A percentile compares a stretch with the other conserved stretches of the same genome.
Evolutionary conservation across 2,329 filamentous ascomycete genomes (phyloP).

Genomic region (Colletotrichum coccodes): DNA sequence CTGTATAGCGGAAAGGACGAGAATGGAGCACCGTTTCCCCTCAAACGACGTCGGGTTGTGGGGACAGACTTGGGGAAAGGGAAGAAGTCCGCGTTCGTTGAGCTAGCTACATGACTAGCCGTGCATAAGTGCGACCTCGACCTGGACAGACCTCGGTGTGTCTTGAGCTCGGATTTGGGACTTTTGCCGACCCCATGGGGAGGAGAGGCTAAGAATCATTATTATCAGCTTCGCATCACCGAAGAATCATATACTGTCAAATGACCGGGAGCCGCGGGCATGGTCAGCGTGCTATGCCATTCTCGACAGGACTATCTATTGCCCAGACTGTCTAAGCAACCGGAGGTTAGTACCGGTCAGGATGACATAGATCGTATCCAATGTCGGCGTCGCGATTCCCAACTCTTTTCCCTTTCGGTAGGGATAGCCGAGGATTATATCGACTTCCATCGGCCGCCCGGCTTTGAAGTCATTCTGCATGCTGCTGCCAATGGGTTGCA

Average conservation of each 20-base stretch:
- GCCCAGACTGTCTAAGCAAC: constrained; percentile 14
- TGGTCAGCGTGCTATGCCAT: background rate
- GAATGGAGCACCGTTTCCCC: background rate
- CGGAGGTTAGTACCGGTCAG: constrained; percentile 43
- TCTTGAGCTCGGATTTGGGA: background rate
- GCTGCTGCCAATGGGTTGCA: constrained; percentile 56
- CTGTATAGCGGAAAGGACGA: background rate
- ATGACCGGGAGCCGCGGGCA: background rate
- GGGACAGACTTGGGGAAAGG: background rate
- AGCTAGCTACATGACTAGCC: background rate
- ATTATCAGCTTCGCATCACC: background rate
- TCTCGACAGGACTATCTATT: background rate
- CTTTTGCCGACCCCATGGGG: constrained; percentile 4
- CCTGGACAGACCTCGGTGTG: background rate
- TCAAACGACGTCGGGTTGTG: background rate
- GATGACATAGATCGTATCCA: constrained; percentile 52
- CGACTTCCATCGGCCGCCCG: constrained; percentile 68
- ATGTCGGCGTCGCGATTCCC: constrained; percentile 62
- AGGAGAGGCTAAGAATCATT: constrained; percentile 17
- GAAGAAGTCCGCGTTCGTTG: constrained; percentile 4
- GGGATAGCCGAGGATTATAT: constrained; percentile 71
- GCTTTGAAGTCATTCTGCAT: constrained; percentile 70
- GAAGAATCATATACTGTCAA: background rate
- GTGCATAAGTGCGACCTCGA: background rate
- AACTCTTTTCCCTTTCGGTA: constrained; percentile 63